Conservation (phyloP, 108 stramenopile species). For the Fragilariopsis cylindrus region DNA sequence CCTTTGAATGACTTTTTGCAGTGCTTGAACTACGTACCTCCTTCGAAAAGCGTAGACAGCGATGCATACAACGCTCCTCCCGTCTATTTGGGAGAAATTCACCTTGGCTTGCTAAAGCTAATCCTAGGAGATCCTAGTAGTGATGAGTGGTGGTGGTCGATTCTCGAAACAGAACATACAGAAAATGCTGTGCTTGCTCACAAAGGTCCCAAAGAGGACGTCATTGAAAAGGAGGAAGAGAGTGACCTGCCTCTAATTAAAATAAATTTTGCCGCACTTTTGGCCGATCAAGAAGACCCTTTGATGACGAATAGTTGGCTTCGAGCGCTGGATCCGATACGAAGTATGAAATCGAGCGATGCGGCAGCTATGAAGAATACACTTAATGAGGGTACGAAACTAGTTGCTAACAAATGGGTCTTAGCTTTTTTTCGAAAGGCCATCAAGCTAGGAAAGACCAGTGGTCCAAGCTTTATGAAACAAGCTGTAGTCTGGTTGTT, state of each 20-base stretch:
- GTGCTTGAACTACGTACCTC: constrained; percentile 65
- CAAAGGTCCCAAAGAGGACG: constrained; percentile 45
- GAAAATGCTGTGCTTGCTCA: constrained; percentile 40
- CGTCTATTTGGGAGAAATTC: constrained; percentile 82
- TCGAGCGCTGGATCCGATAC: constrained; percentile 60
- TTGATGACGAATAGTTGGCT: constrained; percentile 79
- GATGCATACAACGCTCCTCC: constrained; percentile 50
- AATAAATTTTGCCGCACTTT: constrained; percentile 75
- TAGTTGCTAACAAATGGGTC: constrained; percentile 69
- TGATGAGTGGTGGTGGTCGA: constrained; percentile 91
- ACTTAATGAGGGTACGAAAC: constrained; percentile 56
- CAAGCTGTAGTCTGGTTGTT: constrained; percentile 79
- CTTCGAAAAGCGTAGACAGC: constrained; percentile 15
- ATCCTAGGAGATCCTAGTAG: constrained; percentile 66
- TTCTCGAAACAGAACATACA: constrained; percentile 76
- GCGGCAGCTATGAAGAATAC: constrained; percentile 50
- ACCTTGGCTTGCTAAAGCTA: constrained; percentile 72
- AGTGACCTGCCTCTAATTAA: constrained; percentile 70
- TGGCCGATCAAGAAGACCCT: constrained; percentile 75
- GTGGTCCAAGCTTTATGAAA: constrained; percentile 66
- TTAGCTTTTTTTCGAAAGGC: constrained; percentile 76
- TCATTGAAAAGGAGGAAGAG: constrained; percentile 39
- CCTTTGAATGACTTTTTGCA: constrained; percentile 78
- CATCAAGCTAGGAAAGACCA: constrained; percentile 56
- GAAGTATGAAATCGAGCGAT: constrained; percentile 47